A percentile compares a stretch with the other conserved stretches of the same genome.
Evolutionary conservation across 2,329 filamentous ascomycete genomes (phyloP).

Genomic region (Penicillium sclerotigenum): DNA sequence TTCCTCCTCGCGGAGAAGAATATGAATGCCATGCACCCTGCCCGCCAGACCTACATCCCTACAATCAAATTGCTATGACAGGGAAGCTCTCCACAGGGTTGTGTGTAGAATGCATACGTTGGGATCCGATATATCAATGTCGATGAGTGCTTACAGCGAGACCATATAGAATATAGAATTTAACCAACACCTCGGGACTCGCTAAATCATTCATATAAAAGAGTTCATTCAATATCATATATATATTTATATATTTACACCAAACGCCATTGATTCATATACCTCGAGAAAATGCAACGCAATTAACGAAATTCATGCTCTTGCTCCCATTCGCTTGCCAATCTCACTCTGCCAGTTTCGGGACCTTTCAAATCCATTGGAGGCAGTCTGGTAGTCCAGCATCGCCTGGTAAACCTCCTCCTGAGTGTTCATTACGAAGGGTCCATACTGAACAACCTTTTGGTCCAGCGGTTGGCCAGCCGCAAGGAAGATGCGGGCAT

Average conservation of each 20-base stretch:
- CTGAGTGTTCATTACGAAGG: constrained; percentile 72
- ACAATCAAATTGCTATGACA: too few relatives aligned
- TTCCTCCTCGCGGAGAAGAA: too few relatives aligned
- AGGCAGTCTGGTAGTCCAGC: constrained; percentile 67
- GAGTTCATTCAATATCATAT: not conserved
- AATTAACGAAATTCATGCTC: not conserved
- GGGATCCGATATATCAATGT: not conserved
- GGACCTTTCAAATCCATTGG: constrained; percentile 78
- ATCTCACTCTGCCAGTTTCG: constrained; percentile 81
- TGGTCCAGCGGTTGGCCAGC: constrained; percentile 79
- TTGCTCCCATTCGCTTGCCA: constrained; percentile 65
- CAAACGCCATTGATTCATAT: not conserved
- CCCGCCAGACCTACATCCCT: too few relatives aligned
- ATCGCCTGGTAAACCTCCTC: constrained; percentile 74
- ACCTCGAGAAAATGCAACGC: not conserved
- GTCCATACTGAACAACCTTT: constrained; percentile 77
- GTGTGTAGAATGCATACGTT: too few relatives aligned
- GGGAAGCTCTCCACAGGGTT: too few relatives aligned
- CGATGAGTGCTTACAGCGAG: too few relatives aligned
- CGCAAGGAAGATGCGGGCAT: constrained; percentile 59
- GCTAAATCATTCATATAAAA: not conserved
- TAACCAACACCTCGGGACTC: too few relatives aligned
- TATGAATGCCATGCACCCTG: too few relatives aligned
- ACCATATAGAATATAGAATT: too few relatives aligned
- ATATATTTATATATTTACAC: not conserved